Conservation (phyloP, 768 basidiomycete genomes). For the Tulasnella calospora region DNA sequence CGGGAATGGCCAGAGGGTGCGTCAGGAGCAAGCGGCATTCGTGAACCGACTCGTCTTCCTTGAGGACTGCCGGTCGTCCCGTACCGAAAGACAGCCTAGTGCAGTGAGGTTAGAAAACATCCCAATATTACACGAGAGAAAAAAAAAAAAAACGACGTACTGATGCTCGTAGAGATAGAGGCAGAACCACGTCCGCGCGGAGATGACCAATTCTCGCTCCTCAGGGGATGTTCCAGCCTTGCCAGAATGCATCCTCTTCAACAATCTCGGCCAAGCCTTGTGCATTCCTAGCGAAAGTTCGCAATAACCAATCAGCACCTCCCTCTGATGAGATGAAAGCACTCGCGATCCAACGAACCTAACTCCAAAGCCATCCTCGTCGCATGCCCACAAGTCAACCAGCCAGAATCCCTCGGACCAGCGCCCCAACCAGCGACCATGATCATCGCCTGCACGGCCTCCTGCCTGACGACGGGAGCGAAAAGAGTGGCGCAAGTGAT, state of each 20-base stretch:
- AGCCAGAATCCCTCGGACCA: conserved; percentile 34
- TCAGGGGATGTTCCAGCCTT: conserved; percentile 52
- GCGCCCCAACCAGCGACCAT: conserved; percentile 76
- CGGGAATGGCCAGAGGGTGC: conserved; percentile 84
- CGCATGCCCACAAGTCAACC: conserved; percentile 62
- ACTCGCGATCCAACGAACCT: conserved; percentile 47
- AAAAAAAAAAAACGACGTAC: conserved; percentile 44
- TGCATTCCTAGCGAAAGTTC: conserved; percentile 59
- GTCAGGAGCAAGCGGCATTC: conserved; percentile 73
- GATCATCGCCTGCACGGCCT: conserved; percentile 92
- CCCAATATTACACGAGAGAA: background rate
- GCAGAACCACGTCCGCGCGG: conserved; percentile 87
- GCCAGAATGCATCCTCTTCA: conserved; percentile 68
- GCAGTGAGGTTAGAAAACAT: conserved; percentile 27
- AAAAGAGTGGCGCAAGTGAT: conserved; percentile 86
- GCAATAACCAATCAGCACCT: background rate
- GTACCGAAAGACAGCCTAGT: conserved; percentile 90
- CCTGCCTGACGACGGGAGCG: conserved; percentile 73
- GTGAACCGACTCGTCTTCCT: conserved; percentile 86
- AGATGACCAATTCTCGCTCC: conserved; percentile 75
- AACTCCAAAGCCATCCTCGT: conserved; percentile 95
- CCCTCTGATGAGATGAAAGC: background rate
- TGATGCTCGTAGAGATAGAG: conserved; percentile 92
- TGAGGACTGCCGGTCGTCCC: conserved; percentile 85
- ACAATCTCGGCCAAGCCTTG: conserved; percentile 81